Base-by-base conservation (phyloP, 805 yeast species). In the Yamadazyma olivae region DNA sequence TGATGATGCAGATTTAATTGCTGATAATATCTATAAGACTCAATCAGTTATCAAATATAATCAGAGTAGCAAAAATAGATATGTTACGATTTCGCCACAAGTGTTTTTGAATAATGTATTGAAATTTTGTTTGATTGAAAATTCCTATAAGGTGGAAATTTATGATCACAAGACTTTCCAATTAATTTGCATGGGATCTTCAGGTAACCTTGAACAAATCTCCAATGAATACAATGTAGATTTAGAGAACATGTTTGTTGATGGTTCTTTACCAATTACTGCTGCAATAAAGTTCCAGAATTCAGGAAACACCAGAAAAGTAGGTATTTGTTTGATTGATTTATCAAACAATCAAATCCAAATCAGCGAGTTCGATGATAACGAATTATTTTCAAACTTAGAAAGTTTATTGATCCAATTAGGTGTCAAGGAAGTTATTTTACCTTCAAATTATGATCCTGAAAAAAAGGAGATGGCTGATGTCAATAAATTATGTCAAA, bases 371-470 rank as follows among this genome's bases (percentile, higher is more conserved):
- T 83, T 91, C 45, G 74, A 75, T 7, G 99, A 93, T 56, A 89
- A 87, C 52, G 98, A 91, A 32, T 70, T 88, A 7, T 89, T 76
- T 49, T 81, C 95, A 1, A 91, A 90, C 53, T 59, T 91, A 43
- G 98, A 93, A 56, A 81, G 95, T 31, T 70, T 89, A 33, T 58
- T 90, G 40, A 83, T 93, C 47, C 99, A 93, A 57, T 65, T 89
- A 23, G 96, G 95, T 15, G 87, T 89, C 5, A 86, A 83, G 50
- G 99, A 93, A 54, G 81, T 88, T 27, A 54, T 93, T 12, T 49
- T 91, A 5, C 81, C 83, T 9, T 61, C 66, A 4, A 49, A 53
- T 30, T 59, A 64, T 37, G 59, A 56, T 19, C 58, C 59, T 4
- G 53, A 49, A 17, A 72, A 62, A 17, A 35, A 48, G 15, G 83